Evolutionary conservation across 1,284 basidiomycete genomes (phyloP).

Genomic region (Ustilago esculenta): DNA sequence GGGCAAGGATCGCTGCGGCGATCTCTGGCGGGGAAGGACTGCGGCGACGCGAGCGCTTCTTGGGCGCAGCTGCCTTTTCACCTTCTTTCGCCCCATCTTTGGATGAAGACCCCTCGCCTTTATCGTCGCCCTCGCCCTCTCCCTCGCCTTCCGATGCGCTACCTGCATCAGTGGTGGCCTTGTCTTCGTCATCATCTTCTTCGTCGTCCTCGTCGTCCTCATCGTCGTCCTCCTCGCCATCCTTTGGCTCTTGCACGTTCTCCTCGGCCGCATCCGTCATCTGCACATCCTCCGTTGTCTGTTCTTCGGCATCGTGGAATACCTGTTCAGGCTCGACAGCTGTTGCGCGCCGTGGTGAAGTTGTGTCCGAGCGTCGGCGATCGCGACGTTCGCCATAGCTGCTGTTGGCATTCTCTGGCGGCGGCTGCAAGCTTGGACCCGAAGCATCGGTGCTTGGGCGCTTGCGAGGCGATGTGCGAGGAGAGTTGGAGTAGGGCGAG

Average conservation of each 20-base stretch:
- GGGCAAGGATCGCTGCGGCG: slow-evolving; percentile 19
- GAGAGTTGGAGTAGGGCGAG: slow-evolving; percentile 29
- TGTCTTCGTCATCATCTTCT: slow-evolving; percentile 52
- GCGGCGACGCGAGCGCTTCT: slow-evolving; percentile 35
- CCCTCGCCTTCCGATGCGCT: slow-evolving; percentile 50
- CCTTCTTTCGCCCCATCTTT: slow-evolving; percentile 40
- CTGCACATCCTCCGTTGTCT: slow-evolving; percentile 13
- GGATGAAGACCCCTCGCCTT: slow-evolving; percentile 28
- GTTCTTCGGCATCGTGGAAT: slow-evolving; percentile 28
- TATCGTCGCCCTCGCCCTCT: slow-evolving; percentile 37
- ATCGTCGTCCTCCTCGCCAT: slow-evolving; percentile 13
- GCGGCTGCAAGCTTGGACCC: slow-evolving; percentile 12
- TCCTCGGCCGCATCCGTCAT: slow-evolving; percentile 25
- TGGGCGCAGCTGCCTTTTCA: slow-evolving; percentile 19
- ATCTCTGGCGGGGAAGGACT: slow-evolving; percentile 35
- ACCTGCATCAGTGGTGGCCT: slow-evolving; percentile 41
- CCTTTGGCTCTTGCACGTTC: background rate
- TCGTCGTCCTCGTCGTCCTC: slow-evolving; percentile 32
- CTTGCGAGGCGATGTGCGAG: slow-evolving; percentile 43
- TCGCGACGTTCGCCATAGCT: slow-evolving; percentile 8
- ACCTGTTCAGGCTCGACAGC: slow-evolving; percentile 9
- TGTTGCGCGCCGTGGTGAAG: slow-evolving; percentile 9
- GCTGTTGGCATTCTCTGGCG: slow-evolving; percentile 6
- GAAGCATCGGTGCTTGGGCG: slow-evolving; percentile 27
- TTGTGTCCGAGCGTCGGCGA: slow-evolving; percentile 11